These are phyloP conservation scores for Ascochyta rabiei DNA, from an alignment of 2,329 filamentous ascomycete genomes.

Conservation along the genomic window DNA sequence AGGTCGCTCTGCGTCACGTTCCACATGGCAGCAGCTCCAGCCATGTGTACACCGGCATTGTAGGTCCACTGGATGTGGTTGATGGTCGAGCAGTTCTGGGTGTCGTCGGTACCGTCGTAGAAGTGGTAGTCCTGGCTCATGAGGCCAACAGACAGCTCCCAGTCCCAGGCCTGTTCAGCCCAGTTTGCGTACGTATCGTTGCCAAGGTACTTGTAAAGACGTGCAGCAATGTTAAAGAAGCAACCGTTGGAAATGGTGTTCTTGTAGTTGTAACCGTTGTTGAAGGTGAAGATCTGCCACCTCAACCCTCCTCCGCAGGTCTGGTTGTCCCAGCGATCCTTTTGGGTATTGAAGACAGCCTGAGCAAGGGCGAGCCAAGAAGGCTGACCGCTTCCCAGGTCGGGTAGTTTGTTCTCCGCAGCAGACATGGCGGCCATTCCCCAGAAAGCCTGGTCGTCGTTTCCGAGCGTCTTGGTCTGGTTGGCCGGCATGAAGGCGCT, in stretches of 20 bases:
- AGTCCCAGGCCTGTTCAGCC: slow-evolving; percentile 70
- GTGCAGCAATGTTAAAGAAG: slow-evolving; percentile 80
- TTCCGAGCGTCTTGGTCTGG: slow-evolving; percentile 62
- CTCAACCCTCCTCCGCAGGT: slow-evolving; percentile 74
- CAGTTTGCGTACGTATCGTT: slow-evolving; percentile 63
- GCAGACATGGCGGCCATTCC: slow-evolving; percentile 64
- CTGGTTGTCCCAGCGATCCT: slow-evolving; percentile 69
- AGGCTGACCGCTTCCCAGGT: slow-evolving; percentile 56
- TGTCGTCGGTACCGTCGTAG: slow-evolving; percentile 54
- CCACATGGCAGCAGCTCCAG: slow-evolving; percentile 56
- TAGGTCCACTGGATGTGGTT: slow-evolving; percentile 56
- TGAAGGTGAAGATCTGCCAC: slow-evolving; percentile 82
- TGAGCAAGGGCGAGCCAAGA: slow-evolving; percentile 71
- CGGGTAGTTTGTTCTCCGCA: slow-evolving; percentile 58
- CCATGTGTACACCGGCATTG: slow-evolving; percentile 54
- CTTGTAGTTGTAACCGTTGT: slow-evolving; percentile 81
- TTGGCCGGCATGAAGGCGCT: slow-evolving; percentile 80
- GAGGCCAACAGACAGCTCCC: slow-evolving; percentile 56
- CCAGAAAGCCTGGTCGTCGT: slow-evolving; percentile 66
- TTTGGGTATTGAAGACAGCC: slow-evolving; percentile 77
- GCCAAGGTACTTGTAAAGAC: slow-evolving; percentile 72
- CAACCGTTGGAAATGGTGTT: slow-evolving; percentile 81
- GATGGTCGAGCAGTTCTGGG: slow-evolving; percentile 51
- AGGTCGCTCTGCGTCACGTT: slow-evolving; percentile 47
- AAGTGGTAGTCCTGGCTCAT: slow-evolving; percentile 55